Evolutionary conservation across 2,329 filamentous ascomycete species (phyloP), one percentile per base, ranked within the genome.

Genomic region (Shiraia sp.): DNA sequence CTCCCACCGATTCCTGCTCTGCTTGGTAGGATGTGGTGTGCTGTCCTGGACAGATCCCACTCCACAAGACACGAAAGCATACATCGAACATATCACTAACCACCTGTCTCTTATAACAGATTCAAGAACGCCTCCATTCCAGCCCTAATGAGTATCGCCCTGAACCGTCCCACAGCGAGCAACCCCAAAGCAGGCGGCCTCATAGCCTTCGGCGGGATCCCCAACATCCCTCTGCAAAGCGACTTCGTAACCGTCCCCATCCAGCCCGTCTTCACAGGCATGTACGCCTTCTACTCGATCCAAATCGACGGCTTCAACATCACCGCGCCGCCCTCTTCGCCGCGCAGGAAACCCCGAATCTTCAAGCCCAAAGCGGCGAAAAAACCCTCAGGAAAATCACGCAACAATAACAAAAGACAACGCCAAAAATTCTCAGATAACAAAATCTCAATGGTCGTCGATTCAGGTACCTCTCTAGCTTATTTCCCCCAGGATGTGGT

Each of bases 131-230:
- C 24, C 19, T n/a, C 25, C 14, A 34, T 57, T 12, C 49, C 53
- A 0, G 45, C 49, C 4, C 32, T 64, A 34, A 65, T 63, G 47
- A 51, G 44, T 32, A 49, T 65, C 32, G 60, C 61, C 2, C 51
- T 65, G 25, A 42, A 27, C 28, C 49, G 60, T 14, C 52, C 56
- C n/a, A 49, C 49, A 0, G n/a, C 19, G 5, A 9, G 9, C 1
- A 32, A 31, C 10, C 51, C 55, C 6, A 29, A 19, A 4, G 34
- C 36, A 10, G 60, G 61, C 32, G 61, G 63, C 34, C 32, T 58
- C n/a, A 49, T 66, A 4, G 63, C 63, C n/a, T 53, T 66, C 25
- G 61, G 63, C 32, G 60, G 63, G 24, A 55, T 64, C 30, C 59
- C 59, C 0, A 28, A 50, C 29, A 37, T 62, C 4, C 17, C 38